These are phyloP conservation scores for Paramecium pentaurelia DNA, from an alignment of 73 alveolate genomes.

Conservation along the genomic window DNA sequence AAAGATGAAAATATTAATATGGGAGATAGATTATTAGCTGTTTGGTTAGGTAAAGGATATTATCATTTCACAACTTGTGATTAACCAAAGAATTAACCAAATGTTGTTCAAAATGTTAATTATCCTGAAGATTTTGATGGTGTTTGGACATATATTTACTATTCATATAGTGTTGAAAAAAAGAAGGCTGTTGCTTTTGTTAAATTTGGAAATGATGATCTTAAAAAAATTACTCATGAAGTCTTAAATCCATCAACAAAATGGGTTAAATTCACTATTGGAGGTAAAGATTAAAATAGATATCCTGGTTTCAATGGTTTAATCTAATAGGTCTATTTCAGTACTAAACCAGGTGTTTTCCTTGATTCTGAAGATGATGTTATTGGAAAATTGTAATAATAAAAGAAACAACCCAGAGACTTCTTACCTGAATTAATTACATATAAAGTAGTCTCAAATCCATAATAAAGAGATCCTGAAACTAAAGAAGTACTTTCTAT, in stretches of 20 bases:
- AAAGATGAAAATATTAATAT: conserved; percentile 6
- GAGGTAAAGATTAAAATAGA: conserved; percentile 28
- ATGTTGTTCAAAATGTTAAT: conserved; percentile 4
- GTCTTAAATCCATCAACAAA: neutral
- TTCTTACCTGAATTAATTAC: neutral
- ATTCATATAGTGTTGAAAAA: conserved; percentile 27
- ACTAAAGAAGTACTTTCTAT: neutral
- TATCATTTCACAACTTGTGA: conserved; percentile 42
- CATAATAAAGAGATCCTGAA: neutral
- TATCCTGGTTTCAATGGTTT: conserved; percentile 47
- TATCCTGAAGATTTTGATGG: conserved; percentile 43
- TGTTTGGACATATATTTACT: conserved; percentile 31
- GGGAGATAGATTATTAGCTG: conserved; percentile 36
- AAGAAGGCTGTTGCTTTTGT: conserved; percentile 41
- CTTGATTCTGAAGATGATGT: conserved; percentile 22
- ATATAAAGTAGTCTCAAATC: neutral
- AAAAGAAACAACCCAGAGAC: neutral
- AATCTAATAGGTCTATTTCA: neutral
- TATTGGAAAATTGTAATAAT: neutral
- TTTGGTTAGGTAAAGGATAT: conserved; percentile 38
- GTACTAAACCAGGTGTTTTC: conserved; percentile 14
- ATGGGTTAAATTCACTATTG: neutral
- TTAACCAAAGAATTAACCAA: neutral
- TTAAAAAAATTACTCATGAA: neutral
- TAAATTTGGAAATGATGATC: conserved; percentile 37